Evolutionary conservation across 176 grass and related monocot genomes (phyloP).

Genomic region (Coix lacrymajobi): DNA sequence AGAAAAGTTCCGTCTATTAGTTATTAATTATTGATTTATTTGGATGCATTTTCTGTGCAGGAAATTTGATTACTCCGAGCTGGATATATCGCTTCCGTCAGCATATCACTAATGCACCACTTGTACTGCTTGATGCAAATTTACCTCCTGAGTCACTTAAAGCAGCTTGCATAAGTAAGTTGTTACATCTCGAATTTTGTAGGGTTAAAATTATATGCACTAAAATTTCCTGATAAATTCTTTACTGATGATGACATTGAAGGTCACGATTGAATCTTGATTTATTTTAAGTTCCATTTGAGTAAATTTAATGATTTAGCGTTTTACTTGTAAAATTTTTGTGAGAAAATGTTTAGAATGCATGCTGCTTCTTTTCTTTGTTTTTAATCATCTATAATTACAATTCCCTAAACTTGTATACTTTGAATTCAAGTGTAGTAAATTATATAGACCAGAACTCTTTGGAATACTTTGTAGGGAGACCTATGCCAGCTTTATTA

Average conservation of each 20-base stretch:
- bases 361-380: not conserved
- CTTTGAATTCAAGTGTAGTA: not conserved
- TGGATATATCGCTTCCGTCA: slow-evolving; percentile 61
- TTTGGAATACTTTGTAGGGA: not conserved
- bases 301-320: not conserved
- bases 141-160: slow-evolving; percentile 62
- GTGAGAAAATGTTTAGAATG: not conserved
- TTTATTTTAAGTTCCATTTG: not conserved
- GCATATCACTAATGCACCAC: slow-evolving; percentile 55
- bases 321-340: not conserved
- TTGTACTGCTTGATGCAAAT: slow-evolving; percentile 95
- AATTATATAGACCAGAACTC: not conserved
- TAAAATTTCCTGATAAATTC: not conserved
- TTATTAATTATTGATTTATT: slow-evolving; percentile 14
- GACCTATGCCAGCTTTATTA: not conserved
- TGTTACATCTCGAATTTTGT: not conserved
- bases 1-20: not conserved
- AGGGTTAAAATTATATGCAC: not conserved
- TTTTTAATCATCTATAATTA: slow-evolving; percentile 4
- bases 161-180: slow-evolving; percentile 74
- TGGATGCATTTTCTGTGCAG: slow-evolving; percentile 36
- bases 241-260: not conserved
- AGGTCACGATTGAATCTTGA: not conserved
- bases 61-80: slow-evolving; percentile 66
- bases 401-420: slow-evolving; percentile 6